Evolutionary conservation across 352 stramenopile species (phyloP).

Genomic region (Pythium utonaiense): DNA sequence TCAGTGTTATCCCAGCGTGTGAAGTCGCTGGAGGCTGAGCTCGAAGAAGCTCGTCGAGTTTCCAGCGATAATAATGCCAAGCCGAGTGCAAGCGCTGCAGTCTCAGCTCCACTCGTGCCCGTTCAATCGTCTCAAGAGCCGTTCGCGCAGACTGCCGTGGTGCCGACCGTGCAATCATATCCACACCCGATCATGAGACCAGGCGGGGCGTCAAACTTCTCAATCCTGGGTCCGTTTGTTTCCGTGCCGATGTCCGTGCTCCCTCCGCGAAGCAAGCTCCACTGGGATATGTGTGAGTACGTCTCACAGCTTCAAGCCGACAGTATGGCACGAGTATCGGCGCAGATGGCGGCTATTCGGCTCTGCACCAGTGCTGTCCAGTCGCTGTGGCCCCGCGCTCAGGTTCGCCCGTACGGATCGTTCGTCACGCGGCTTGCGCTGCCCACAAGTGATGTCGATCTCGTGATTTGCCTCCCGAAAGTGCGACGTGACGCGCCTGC

Average conservation of each 20-base stretch:
- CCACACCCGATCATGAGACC: slow-evolving; percentile 29
- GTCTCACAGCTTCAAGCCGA: slow-evolving; percentile 74
- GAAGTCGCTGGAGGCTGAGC: slow-evolving; percentile 16
- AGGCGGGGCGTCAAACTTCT: slow-evolving; percentile 35
- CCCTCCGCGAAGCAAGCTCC: slow-evolving; percentile 77
- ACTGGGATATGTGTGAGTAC: slow-evolving; percentile 88
- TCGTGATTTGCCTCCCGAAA: slow-evolving; percentile 97
- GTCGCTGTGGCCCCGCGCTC: slow-evolving; percentile 92
- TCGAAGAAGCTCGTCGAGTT: slow-evolving; percentile 14
- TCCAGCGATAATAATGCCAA: not conserved
- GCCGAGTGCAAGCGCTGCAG: not conserved
- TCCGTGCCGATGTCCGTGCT: slow-evolving; percentile 82
- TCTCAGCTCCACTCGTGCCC: slow-evolving; percentile 4
- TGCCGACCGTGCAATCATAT: slow-evolving; percentile 40
- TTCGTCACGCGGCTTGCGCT: slow-evolving; percentile 95
- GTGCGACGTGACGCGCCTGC: slow-evolving; percentile 93
- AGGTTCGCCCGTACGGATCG: slow-evolving; percentile 96
- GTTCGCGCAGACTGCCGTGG: slow-evolving; percentile 13
- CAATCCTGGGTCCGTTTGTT: slow-evolving; percentile 68
- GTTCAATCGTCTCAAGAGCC: not conserved
- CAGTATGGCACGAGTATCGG: slow-evolving; percentile 57
- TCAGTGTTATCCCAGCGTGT: slow-evolving; percentile 13
- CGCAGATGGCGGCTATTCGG: slow-evolving; percentile 71
- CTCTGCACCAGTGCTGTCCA: slow-evolving; percentile 82
- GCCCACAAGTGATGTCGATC: slow-evolving; percentile 95